A percentile compares a stretch with the other conserved stretches of the same genome.
phyloP scores from a whole-genome alignment of 805 yeast genomes.

The Pichia nakasei region DNA sequence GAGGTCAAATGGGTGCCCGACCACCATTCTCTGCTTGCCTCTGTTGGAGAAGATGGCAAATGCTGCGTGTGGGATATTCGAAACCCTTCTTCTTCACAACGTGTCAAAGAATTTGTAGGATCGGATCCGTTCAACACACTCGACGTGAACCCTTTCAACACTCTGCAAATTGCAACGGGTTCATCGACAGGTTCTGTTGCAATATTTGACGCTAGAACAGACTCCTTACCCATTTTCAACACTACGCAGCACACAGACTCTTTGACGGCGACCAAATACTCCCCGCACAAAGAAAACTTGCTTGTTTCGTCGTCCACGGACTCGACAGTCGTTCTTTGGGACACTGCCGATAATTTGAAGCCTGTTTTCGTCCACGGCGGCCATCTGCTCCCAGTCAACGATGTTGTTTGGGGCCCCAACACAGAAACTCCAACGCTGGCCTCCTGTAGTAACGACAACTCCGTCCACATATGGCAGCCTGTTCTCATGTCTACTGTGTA shows the following conservation, averaged over 20 bases:
- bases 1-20: constrained; percentile 61
- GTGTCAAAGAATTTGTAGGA: constrained; percentile 6
- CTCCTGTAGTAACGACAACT: constrained; percentile 77
- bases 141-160: constrained; percentile 49
- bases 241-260: constrained; percentile 38
- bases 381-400: constrained; percentile 81
- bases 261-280: constrained; percentile 68
- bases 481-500: constrained; percentile 34
- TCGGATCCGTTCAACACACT: constrained; percentile 38
- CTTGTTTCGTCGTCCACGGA: constrained; percentile 65
- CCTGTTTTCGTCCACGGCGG: constrained; percentile 70
- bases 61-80: constrained; percentile 50
- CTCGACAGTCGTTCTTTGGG: constrained; percentile 55
- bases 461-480: constrained; percentile 71
- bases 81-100: constrained; percentile 12
- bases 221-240: constrained; percentile 25
- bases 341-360: constrained; percentile 21
- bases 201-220: constrained; percentile 58
- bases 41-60: constrained; percentile 57
- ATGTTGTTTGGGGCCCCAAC: constrained; percentile 71
- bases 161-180: constrained; percentile 58
- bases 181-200: constrained; percentile 46
- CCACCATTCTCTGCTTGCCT: constrained; percentile 52
- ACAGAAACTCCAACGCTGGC: constrained; percentile 59
- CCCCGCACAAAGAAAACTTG: constrained; percentile 42